Evolutionary conservation across 192 early-diverging fungal genomes (phyloP), one percentile per base, ranked within the genome.

Genomic region (Nowakowskiella sp.): DNA sequence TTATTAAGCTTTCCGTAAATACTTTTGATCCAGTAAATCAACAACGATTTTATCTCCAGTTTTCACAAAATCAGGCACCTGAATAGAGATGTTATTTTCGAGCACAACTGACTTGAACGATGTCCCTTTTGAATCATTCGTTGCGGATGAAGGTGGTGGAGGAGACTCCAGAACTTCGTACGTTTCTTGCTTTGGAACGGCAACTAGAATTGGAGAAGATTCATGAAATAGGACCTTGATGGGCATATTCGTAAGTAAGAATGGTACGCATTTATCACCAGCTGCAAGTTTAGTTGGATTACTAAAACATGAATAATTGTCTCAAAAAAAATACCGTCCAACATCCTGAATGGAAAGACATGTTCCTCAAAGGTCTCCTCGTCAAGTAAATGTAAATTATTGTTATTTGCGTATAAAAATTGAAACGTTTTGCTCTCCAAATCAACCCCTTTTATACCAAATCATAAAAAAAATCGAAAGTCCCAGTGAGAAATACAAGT

Each of bases 61-160:
- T 56, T 85, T 79, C 24, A 91, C 74, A 78, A 91, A 91, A 57
- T 87, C 82, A 7, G 90, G 90, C 5, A 93, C 85, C 58, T 68
- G 68, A 10, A 93, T 71, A 31, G 64, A 71, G 25, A 72, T 74
- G 3, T 83, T 85, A 42, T 81, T 82, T 19, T 76, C 72, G 9
- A 91, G 64, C 10, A 62, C 66, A 8, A 85, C 87, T 2, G 73
- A 67, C 53, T 85, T 80, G 51, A 71, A 85, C 0, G 75, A 76
- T 3, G 84, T 76, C 16, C 86, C 86, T 62, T 85, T 88, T 31
- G 82, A 66, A 5, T 75, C 79, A 43, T 63, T 61, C 19, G 55
- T 43, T 1, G 43, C 53, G 2, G 45, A 45, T 19, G 33, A 49
- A 9, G 47, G 27, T 24, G 47, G 33, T 8, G 57, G 51, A 0